A percentile compares a stretch with the other conserved stretches of the same genome.
Evolutionary conservation across 495 filamentous ascomycete genomes (phyloP).

Genomic region (Mytilinidion resinicola): DNA sequence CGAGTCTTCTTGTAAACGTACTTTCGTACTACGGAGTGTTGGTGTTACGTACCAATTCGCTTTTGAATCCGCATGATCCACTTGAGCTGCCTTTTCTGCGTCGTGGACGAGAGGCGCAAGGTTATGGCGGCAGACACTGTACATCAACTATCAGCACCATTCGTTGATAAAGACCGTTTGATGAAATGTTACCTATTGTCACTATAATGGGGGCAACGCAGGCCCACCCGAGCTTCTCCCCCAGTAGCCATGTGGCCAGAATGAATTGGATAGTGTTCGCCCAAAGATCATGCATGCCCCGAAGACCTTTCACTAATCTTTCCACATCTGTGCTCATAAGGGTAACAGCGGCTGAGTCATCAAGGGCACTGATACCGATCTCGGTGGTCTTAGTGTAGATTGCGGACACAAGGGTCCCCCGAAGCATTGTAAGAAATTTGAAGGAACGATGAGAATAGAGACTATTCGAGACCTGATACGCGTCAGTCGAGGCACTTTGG

Average conservation of each 20-base stretch:
- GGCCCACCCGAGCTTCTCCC: slow-evolving; percentile 49
- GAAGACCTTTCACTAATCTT: slow-evolving; percentile 32
- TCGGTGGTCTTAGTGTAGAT: slow-evolving; percentile 46
- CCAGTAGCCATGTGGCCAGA: slow-evolving; percentile 52
- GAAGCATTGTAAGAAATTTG: slow-evolving; percentile 51
- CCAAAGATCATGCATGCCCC: slow-evolving; percentile 41
- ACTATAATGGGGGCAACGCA: slow-evolving; percentile 45
- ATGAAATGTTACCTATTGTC: slow-evolving; percentile 15
- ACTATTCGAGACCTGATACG: slow-evolving; percentile 27
- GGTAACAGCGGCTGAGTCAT: slow-evolving; percentile 39
- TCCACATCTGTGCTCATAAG: slow-evolving; percentile 51
- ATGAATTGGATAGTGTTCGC: slow-evolving; percentile 51
- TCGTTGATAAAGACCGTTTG: neutral
- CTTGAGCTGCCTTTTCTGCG: slow-evolving; percentile 36
- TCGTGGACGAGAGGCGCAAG: neutral
- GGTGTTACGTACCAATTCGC: slow-evolving; percentile 40
- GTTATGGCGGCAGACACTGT: slow-evolving; percentile 5
- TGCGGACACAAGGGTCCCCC: slow-evolving; percentile 50
- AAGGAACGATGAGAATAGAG: slow-evolving; percentile 52
- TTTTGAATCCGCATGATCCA: slow-evolving; percentile 36
- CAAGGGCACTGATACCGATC: neutral
- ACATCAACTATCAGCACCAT: neutral
- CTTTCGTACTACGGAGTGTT: too few relatives aligned
- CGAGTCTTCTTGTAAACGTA: too few relatives aligned
- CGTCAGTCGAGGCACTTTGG: neutral